A percentile compares a stretch with the other conserved stretches of the same genome.
These are phyloP conservation scores for Cardiospermum halicacabum DNA, from an alignment of 345 rosid species.

Conservation along the genomic window DNA sequence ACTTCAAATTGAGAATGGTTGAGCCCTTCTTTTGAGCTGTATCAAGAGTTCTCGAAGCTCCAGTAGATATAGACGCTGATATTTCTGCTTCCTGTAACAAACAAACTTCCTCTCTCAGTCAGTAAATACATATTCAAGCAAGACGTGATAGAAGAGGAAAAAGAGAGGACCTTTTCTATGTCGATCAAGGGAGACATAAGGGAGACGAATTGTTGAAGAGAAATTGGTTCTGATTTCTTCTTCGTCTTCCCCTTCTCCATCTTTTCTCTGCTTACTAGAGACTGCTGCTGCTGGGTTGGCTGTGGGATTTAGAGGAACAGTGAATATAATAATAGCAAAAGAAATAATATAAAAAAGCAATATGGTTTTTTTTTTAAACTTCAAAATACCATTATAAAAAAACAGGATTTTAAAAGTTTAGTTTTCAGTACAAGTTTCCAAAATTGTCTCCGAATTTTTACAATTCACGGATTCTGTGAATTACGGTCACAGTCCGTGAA, in stretches of 20 bases:
- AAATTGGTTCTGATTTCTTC: slow-evolving; percentile 25
- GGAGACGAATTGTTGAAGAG: slow-evolving; percentile 54
- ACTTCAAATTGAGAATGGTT: slow-evolving; percentile 47
- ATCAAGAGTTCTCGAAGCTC: slow-evolving; percentile 42
- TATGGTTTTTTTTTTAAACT: too few species aligned
- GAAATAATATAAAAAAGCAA: too few species aligned
- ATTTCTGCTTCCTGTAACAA: slow-evolving; percentile 47
- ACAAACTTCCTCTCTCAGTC: not conserved
- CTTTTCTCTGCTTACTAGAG: not conserved
- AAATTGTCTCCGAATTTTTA: too few species aligned
- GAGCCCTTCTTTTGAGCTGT: slow-evolving; percentile 47
- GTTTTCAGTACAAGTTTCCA: too few species aligned
- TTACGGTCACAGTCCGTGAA: too few species aligned
- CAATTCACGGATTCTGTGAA: too few species aligned
- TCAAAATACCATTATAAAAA: too few species aligned
- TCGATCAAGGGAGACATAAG: slow-evolving; percentile 44
- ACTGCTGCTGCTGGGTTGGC: too few species aligned
- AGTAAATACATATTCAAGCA: not conserved
- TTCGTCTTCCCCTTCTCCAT: slow-evolving; percentile 22
- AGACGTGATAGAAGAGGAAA: not conserved
- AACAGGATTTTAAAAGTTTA: too few species aligned
- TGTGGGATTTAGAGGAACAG: too few species aligned
- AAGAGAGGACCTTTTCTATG: slow-evolving; percentile 39
- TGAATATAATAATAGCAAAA: too few species aligned
- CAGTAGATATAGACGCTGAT: slow-evolving; percentile 49